Base-by-base conservation (phyloP, 306 rosid species). In the Dryas alaskensis region DNA sequence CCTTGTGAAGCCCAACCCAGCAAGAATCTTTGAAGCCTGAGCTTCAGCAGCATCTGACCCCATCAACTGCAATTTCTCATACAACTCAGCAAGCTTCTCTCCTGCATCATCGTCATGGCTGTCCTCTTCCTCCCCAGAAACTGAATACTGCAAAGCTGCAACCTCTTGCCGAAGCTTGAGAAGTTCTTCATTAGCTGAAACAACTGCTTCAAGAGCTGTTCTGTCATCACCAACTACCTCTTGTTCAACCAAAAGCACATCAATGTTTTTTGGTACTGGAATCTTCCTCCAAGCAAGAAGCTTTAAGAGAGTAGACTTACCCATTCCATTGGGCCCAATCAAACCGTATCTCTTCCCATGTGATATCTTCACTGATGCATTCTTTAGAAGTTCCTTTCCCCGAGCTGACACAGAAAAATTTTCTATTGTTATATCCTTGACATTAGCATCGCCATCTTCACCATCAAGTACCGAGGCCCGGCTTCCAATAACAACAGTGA, bases 271-370 rank as follows among this genome's bases (percentile, higher is more conserved):
- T 31, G 97, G 97, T 47, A 87, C 91, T 0, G 92, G 96, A 70
- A 88, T 90, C 91, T 88, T 87, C 86, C 91, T 86, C 92, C 96
- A 90, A 79, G 96, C 96, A 67, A 90, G 89, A 76, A 90, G 91
- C 83, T 88, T 90, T 69, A 90, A 73, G 45, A 90, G 82, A 8
- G 96, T 90, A 72, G 91, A 86, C 81, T 90, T 90, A 5, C 92
- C 87, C 83, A 4, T 87, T 76, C 89, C 92, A 68, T 87, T 85
- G 11, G 89, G 88, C 57, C 92, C 89, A 74, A 85, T 83, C 80
- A 88, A 73, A 63, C 89, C 92, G 77, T 88, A 88, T 57, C 92
- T 82, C 76, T 83, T 88, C 19, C 89, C 89, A 52, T 88, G 88
- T 70, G 92, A 85, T 79, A 85, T 88, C 74, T 46, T 86, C 50